Base-by-base conservation (phyloP, 768 basidiomycete genomes). In the Pulveroboletus sp. region DNA sequence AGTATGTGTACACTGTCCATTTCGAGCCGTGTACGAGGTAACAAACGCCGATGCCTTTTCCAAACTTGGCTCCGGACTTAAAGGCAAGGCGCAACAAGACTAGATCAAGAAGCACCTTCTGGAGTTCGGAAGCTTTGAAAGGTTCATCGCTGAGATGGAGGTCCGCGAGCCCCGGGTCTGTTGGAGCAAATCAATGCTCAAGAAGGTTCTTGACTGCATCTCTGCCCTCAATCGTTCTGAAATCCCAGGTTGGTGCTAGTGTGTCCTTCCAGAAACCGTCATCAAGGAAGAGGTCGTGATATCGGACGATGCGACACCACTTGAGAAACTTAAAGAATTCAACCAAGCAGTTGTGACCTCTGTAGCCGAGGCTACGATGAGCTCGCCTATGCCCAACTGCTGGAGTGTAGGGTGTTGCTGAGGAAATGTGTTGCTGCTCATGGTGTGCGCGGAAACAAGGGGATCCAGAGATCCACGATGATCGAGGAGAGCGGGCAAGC, bases 1-100 rank as follows among this genome's bases (percentile, higher is more conserved):
- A 68, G 45, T 77, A 75, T 0, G 86, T 87, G 55, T 76, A 82
- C 10, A 85, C 54, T 5, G 70, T 70, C 86, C 87, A 87, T 6
- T 40, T 58, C 12, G 65, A 61, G 29, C 54, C 57, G 3, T 71
- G 69, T 3, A 59, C 50, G 0, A 87, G 72, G 31, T 82, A 72
- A 16, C 74, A 73, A 12, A 85, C 68, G 1, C 76, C 85, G 0
- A 75, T 75, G 8, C 75, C 79, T 16, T 72, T 60, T 0, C 82
- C 85, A 1, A 73, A 61, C 6, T 69, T 61, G 35, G 71, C 71
- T 2, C 74, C 77, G 53, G 87, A 87, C 5, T 68, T 72, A 58
- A 87, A 84, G 41, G 76, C 57, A 24, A 75, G 62, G 35, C 75
- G 74, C 46, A 88, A 64, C 78, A 82, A 82, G 0, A 72, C 74